These are phyloP conservation scores for Histomonas meleagridis DNA, from an alignment of 208 protist species.

Conservation along the genomic window DNA sequence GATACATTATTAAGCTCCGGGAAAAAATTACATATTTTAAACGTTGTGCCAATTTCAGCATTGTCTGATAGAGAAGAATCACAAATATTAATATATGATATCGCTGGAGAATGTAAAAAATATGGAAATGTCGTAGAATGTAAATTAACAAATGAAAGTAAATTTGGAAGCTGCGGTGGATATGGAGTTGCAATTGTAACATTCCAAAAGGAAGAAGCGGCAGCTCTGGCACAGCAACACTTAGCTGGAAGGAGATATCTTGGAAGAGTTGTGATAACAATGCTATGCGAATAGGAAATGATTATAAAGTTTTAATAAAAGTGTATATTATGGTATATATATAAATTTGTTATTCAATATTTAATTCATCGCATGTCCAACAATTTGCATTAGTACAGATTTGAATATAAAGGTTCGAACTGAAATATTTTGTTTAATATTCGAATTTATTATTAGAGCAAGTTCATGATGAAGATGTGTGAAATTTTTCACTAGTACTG, in stretches of 20 bases:
- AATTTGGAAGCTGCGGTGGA: background rate
- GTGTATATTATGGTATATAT: no score
- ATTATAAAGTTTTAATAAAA: no score
- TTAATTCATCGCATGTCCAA: no score
- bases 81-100: background rate
- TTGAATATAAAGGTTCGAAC: no score
- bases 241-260: background rate
- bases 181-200: background rate
- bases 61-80: background rate
- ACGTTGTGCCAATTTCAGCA: background rate
- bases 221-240: background rate
- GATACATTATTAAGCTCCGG: background rate
- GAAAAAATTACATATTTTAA: background rate
- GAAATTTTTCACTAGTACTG: no score
- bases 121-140: background rate
- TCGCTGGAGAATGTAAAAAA: background rate
- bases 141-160: background rate
- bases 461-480: no score
- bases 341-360: no score
- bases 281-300: background rate
- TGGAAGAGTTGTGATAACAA: background rate
- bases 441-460: no score
- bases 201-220: background rate
- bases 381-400: no score
- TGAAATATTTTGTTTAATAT: no score